These are phyloP conservation scores for Gossypium longicalyx DNA, from an alignment of 345 rosid species.

Conservation along the genomic window DNA sequence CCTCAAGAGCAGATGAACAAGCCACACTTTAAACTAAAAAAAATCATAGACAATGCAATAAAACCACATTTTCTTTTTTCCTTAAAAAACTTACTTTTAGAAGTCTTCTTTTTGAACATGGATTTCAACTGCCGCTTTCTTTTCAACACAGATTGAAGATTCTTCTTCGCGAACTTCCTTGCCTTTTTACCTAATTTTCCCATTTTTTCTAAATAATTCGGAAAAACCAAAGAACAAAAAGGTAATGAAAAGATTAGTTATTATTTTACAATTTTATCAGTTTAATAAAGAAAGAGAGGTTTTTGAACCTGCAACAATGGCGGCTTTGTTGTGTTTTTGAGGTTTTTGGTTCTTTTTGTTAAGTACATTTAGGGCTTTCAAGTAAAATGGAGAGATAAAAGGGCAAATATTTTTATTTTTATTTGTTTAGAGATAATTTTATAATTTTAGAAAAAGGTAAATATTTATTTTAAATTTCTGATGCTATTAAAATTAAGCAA, in stretches of 20 bases:
- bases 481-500: not conserved
- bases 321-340: not conserved
- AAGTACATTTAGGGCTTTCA: not conserved
- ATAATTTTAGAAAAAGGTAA: not conserved
- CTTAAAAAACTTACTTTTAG: constrained; percentile 42
- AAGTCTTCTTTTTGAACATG: constrained; percentile 52
- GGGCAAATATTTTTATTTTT: not conserved
- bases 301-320: constrained; percentile 5
- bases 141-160: constrained; percentile 70
- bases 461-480: not conserved
- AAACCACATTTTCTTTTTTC: not conserved
- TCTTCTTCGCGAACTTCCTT: constrained; percentile 91
- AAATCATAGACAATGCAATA: not conserved
- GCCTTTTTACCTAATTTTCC: constrained; percentile 85
- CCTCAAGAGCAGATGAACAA: constrained; percentile 1
- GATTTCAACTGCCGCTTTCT: constrained; percentile 61
- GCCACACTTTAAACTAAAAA: not conserved
- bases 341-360: too few species aligned
- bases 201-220: constrained; percentile 4
- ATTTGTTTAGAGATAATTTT: not conserved
- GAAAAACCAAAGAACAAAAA: not conserved
- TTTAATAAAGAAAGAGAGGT: not conserved
- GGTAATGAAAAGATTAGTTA: not conserved
- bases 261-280: not conserved
- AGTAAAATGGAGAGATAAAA: not conserved